Evolutionary conservation across 1,139 yeast species (phyloP).

Genomic region (Yamadazyma membranifaciens): DNA sequence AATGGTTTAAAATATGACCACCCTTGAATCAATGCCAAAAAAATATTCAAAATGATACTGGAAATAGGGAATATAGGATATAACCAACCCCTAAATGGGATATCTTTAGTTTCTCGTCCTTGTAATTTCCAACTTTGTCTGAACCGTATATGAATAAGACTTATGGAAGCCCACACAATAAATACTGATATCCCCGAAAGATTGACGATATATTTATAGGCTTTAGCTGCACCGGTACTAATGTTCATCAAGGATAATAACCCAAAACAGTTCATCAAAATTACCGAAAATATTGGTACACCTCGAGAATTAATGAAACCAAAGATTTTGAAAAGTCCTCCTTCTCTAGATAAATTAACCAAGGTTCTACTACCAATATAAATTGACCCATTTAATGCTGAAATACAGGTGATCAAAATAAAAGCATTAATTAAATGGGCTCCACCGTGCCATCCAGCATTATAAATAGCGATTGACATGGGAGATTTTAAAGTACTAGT

Average conservation of each 20-base stretch:
- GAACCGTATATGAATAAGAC: conserved; percentile 49
- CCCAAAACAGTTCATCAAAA: conserved; percentile 48
- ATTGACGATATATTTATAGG: conserved; percentile 52
- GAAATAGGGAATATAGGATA: conserved; percentile 54
- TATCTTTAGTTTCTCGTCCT: conserved; percentile 43
- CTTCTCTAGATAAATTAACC: conserved; percentile 50
- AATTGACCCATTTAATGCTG: conserved; percentile 54
- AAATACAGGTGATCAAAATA: conserved; percentile 49
- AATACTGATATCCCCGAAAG: conserved; percentile 57
- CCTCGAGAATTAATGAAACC: conserved; percentile 44
- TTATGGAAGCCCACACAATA: conserved; percentile 56
- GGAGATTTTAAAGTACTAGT: conserved; percentile 38
- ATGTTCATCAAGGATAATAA: conserved; percentile 50
- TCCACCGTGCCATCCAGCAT: conserved; percentile 53
- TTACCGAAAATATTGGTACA: conserved; percentile 50
- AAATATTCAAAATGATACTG: conserved; percentile 49
- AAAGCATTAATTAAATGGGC: conserved; percentile 51
- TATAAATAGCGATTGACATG: conserved; percentile 39
- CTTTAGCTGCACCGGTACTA: conserved; percentile 52
- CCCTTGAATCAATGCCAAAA: conserved; percentile 64
- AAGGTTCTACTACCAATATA: conserved; percentile 53
- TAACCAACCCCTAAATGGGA: conserved; percentile 53
- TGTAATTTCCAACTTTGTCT: conserved; percentile 48
- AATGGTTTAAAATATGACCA: conserved; percentile 68
- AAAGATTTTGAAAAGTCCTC: conserved; percentile 47